These are phyloP conservation scores for Ulota crispa DNA, from an alignment of 225 moss, liverwort and hornwort species.

Conservation along the genomic window DNA sequence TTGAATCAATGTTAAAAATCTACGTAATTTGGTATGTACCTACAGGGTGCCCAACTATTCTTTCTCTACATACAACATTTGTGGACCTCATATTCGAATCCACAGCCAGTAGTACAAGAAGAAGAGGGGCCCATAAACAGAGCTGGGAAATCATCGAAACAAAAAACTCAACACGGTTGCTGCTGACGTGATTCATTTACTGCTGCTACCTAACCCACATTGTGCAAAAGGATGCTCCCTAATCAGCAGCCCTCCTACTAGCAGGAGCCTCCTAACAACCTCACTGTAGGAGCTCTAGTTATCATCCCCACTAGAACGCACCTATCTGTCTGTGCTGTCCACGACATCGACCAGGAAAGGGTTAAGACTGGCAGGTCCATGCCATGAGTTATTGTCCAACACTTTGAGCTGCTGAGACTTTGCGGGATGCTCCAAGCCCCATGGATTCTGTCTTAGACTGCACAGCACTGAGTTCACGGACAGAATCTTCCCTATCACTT, in stretches of 20 bases:
- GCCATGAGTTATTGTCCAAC: constrained; percentile 51
- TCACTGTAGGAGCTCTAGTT: constrained; percentile 30
- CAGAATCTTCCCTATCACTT: constrained; percentile 80
- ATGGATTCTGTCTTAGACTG: constrained; percentile 99
- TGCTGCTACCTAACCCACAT: constrained; percentile 47
- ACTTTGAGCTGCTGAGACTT: constrained; percentile 75
- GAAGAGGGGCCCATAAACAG: constrained; percentile 35
- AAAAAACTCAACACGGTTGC: constrained; percentile 48
- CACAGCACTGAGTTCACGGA: constrained; percentile 85
- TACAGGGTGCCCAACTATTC: constrained; percentile 47
- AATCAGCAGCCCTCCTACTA: constrained; percentile 31
- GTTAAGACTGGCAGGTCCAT: constrained; percentile 36
- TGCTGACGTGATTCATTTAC: constrained; percentile 31
- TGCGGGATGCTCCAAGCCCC: constrained; percentile 87
- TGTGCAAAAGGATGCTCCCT: constrained; percentile 34
- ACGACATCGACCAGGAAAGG: constrained; percentile 35
- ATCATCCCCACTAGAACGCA: constrained; percentile 29
- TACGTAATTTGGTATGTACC: constrained; percentile 54
- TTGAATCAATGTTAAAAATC: constrained; percentile 51
- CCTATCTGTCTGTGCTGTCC: constrained; percentile 37
- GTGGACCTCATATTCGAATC: constrained; percentile 47
- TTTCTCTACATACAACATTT: constrained; percentile 39
- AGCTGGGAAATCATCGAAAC: constrained; percentile 48
- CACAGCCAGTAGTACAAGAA: constrained; percentile 52
- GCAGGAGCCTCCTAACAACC: constrained; percentile 33